Percentiles rank a stretch among this genome's conserved stretches.
These are phyloP conservation scores for Mucor plumbeus DNA, from an alignment of 371 early-diverging fungal species.

Conservation along the genomic window DNA sequence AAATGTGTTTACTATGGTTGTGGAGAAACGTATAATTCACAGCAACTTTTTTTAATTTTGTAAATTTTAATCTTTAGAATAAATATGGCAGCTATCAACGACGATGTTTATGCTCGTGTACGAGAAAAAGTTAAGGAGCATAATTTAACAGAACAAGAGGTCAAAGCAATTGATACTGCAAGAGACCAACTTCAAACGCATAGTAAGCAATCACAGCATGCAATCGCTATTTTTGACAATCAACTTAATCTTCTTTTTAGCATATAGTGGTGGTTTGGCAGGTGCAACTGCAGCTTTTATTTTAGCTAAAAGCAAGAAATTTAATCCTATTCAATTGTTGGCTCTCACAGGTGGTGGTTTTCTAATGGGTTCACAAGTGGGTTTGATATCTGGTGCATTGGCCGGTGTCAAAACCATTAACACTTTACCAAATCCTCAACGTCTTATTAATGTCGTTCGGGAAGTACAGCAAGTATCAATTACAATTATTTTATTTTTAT, in stretches of 20 bases:
- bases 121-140: constrained; percentile 48
- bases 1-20: neutral
- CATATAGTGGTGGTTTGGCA: constrained; percentile 42
- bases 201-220: constrained; percentile 29
- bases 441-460: constrained; percentile 42
- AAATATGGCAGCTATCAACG: constrained; percentile 38
- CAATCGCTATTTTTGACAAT: neutral
- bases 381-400: constrained; percentile 49
- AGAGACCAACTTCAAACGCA: constrained; percentile 42
- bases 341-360: constrained; percentile 49
- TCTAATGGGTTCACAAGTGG: constrained; percentile 53
- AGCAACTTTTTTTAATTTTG: neutral
- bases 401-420: constrained; percentile 51
- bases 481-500: no score
- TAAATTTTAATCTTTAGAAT: neutral
- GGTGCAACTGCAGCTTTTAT: constrained; percentile 42
- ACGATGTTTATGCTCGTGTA: constrained; percentile 42
- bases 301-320: constrained; percentile 38
- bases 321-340: constrained; percentile 39
- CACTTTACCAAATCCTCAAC: constrained; percentile 44
- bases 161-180: constrained; percentile 47
- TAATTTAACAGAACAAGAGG: constrained; percentile 49
- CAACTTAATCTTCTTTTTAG: constrained; percentile 21
- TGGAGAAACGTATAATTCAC: constrained; percentile 5
- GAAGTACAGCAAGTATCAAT: constrained; percentile 47